Percentiles rank a stretch among this genome's conserved stretches.
Evolutionary conservation across 2,329 filamentous ascomycete genomes (phyloP).

Genomic region (Scopulariopsis brevicaulis): DNA sequence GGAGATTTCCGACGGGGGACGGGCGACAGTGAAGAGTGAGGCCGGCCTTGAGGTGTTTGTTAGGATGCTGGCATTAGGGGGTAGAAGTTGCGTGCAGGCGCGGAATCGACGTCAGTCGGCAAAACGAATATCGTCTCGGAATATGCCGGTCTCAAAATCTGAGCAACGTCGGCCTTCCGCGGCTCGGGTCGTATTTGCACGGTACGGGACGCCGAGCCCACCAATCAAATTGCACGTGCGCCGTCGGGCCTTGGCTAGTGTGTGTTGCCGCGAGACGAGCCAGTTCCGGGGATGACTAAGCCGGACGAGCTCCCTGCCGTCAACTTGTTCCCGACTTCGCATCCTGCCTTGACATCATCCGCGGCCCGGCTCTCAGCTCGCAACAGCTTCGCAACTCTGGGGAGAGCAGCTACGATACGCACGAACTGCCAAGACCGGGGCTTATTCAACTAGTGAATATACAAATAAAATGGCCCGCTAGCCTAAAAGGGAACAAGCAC

Average conservation of each 20-base stretch:
- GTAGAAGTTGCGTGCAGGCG: neutral
- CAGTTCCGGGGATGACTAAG: neutral
- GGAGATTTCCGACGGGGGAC: neutral
- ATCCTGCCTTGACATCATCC: neutral
- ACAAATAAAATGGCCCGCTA: neutral
- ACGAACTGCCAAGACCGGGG: neutral
- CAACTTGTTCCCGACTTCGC: neutral
- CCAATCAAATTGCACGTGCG: neutral
- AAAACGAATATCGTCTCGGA: neutral
- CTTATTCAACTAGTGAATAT: neutral
- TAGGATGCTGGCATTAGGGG: neutral
- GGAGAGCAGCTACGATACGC: neutral
- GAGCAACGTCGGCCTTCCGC: neutral
- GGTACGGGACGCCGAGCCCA: neutral
- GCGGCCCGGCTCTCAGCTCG: neutral
- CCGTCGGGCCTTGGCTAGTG: neutral
- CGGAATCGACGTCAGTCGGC: slow-evolving; percentile 2
- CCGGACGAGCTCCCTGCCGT: neutral
- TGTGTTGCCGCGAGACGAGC: neutral
- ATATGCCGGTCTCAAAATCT: neutral
- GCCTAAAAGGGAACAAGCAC: neutral
- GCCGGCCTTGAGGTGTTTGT: neutral
- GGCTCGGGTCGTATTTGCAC: neutral
- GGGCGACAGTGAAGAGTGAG: neutral
- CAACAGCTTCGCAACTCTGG: neutral